Conservation (phyloP, 73 alveolate genomes). For the Tetrahymena borealis region DNA sequence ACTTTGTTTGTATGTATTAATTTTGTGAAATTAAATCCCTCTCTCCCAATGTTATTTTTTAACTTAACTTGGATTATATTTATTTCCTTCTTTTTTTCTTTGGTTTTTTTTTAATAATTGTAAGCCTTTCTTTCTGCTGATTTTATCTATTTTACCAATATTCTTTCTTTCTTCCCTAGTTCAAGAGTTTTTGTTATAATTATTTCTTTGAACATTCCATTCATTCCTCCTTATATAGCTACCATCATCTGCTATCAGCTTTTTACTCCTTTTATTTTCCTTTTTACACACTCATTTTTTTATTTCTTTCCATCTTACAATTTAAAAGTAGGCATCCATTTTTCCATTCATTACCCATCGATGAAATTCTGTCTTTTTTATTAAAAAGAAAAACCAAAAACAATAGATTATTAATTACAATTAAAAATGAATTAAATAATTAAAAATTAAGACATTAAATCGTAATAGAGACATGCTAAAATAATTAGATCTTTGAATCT, state of each 20-base stretch:
- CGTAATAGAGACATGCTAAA: too few species aligned
- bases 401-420: too few species aligned
- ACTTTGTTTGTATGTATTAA: background rate
- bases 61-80: background rate
- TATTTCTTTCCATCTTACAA: too few species aligned
- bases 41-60: background rate
- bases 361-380: too few species aligned
- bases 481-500: too few species aligned
- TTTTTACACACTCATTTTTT: background rate
- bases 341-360: too few species aligned
- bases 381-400: too few species aligned
- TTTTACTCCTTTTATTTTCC: background rate
- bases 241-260: too few species aligned
- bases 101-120: background rate
- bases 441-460: too few species aligned
- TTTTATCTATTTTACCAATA: background rate
- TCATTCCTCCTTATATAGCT: background rate
- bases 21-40: background rate
- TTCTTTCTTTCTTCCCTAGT: background rate
- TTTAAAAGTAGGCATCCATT: too few species aligned
- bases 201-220: background rate
- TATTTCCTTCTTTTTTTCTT: background rate
- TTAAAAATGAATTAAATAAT: too few species aligned
- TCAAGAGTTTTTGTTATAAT: background rate
- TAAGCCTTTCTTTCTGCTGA: background rate